Evolutionary conservation across 768 basidiomycete species (phyloP).

Genomic region (Rhodotorula babjevae): DNA sequence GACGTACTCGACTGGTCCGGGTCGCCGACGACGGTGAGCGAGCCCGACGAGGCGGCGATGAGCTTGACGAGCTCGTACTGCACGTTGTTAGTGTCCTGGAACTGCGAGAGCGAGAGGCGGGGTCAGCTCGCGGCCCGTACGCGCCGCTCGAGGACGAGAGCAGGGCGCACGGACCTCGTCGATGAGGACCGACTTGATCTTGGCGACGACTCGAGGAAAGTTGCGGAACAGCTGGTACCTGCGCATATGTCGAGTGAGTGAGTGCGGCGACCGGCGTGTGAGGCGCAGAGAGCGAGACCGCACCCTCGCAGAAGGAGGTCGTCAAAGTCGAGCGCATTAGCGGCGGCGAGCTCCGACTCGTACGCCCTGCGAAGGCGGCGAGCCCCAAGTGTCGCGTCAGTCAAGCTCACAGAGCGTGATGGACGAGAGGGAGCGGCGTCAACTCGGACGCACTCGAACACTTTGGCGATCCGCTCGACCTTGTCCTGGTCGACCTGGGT

Average conservation of each 20-base stretch:
- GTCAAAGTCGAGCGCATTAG: constrained; percentile 80
- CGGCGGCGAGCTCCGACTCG: constrained; percentile 57
- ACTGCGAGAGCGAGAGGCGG: constrained; percentile 58
- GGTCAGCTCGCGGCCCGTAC: no score
- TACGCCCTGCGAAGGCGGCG: constrained; percentile 56
- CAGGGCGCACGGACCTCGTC: constrained; percentile 25
- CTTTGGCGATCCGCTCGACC: constrained; percentile 23
- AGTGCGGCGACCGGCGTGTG: neutral
- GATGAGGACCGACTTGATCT: constrained; percentile 59
- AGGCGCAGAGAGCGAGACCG: constrained; percentile 48
- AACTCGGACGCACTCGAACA: constrained; percentile 32
- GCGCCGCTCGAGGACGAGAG: no score
- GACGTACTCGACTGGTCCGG: constrained; percentile 77
- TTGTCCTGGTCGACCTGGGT: constrained; percentile 48
- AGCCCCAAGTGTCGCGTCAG: no score
- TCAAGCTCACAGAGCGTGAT: no score
- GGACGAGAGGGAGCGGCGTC: no score
- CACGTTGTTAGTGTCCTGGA: constrained; percentile 75
- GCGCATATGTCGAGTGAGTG: no score
- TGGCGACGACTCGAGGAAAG: constrained; percentile 54
- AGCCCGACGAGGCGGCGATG: constrained; percentile 56
- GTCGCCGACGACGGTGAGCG: constrained; percentile 78
- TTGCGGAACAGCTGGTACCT: constrained; percentile 50
- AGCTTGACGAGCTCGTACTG: constrained; percentile 75
- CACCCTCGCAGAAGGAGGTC: constrained; percentile 68